A percentile compares a stretch with the other conserved stretches of the same genome.
Conservation (phyloP, 2,329 filamentous ascomycete species). For the Hypomyces perniciosus region DNA sequence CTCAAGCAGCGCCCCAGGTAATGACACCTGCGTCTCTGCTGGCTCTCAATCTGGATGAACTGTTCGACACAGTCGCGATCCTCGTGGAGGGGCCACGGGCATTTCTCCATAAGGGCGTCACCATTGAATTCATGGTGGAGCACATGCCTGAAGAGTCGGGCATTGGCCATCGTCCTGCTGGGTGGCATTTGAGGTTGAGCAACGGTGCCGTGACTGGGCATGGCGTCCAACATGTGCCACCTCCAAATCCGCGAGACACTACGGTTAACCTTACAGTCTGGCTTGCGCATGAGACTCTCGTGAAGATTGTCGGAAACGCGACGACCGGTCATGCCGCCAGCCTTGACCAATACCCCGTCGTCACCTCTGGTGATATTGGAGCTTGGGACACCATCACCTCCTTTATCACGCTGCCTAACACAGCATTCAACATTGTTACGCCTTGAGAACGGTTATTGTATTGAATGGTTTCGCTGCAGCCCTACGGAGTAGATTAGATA, state of each 20-base stretch:
- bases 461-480: no score
- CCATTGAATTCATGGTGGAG: constrained; percentile 4
- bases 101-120: background rate
- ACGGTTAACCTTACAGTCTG: background rate
- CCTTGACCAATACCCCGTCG: background rate
- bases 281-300: background rate
- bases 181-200: constrained; percentile 7
- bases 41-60: background rate
- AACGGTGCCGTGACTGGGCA: constrained; percentile 9
- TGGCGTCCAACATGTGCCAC: background rate
- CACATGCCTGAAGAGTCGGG: background rate
- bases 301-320: background rate
- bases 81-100: background rate
- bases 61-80: background rate
- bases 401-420: background rate
- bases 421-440: constrained; percentile 5
- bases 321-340: background rate
- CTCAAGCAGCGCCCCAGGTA: background rate
- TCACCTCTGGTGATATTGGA: background rate
- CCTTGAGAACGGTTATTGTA: background rate
- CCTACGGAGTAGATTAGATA: no score
- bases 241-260: background rate
- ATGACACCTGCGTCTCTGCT: background rate
- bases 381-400: background rate
- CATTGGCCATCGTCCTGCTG: background rate